phyloP scores from a whole-genome alignment of 805 yeast genomes.

The Hanseniaspora lindneri region DNA sequence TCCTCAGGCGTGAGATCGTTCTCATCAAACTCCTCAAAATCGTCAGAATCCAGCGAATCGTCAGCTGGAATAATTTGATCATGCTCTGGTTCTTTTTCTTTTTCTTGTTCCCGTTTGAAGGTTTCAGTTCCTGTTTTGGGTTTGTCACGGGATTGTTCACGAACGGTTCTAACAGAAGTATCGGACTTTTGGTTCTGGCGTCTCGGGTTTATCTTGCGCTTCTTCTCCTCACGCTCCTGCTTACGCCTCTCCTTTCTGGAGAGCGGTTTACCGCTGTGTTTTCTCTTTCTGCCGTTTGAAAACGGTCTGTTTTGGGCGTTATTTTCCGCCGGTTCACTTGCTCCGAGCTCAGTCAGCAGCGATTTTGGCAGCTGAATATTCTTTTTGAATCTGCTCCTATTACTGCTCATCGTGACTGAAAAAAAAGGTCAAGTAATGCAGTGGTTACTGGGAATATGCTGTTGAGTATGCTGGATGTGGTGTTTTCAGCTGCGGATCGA shows the following conservation, averaged over 20 bases:
- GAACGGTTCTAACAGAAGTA: background rate
- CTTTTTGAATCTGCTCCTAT: background rate
- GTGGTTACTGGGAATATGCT: too few species aligned
- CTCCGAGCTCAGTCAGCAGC: slow-evolving; percentile 43
- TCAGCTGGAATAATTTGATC: slow-evolving; percentile 10
- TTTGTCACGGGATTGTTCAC: too few species aligned
- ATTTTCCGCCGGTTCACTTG: slow-evolving; percentile 36
- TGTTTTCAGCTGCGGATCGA: too few species aligned
- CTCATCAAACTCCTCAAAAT: slow-evolving; percentile 20
- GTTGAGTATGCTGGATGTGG: too few species aligned
- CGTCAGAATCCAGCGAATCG: slow-evolving; percentile 16
- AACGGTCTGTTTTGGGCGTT: slow-evolving; percentile 32
- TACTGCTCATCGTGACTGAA: background rate
- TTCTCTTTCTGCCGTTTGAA: slow-evolving; percentile 33
- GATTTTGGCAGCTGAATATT: slow-evolving; percentile 30
- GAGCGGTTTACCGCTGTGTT: slow-evolving; percentile 24
- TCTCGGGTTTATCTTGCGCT: slow-evolving; percentile 25
- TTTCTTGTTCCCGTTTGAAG: slow-evolving; percentile 1
- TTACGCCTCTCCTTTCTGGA: slow-evolving; percentile 36
- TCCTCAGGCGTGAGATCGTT: slow-evolving; percentile 23
- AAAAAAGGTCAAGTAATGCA: too few species aligned
- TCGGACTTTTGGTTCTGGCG: slow-evolving; percentile 29
- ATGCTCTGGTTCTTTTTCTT: slow-evolving; percentile 5
- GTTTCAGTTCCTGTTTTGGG: background rate
- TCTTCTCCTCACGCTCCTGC: slow-evolving; percentile 27